These are phyloP conservation scores for Arthrobotrys pseudoclavata DNA, from an alignment of 2,329 filamentous ascomycete species.

Conservation along the genomic window DNA sequence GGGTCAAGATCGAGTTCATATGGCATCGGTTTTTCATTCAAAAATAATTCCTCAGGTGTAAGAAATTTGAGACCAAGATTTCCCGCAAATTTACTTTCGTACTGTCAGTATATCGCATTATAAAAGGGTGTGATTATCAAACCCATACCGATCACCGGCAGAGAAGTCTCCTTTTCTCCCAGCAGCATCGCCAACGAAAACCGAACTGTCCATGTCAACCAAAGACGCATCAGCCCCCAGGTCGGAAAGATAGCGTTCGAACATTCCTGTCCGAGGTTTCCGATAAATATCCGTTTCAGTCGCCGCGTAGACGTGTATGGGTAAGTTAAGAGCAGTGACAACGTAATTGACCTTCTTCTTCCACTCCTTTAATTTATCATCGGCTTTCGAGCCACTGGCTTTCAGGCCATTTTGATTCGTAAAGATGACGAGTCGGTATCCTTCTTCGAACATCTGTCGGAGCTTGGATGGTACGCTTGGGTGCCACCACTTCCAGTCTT, in stretches of 20 bases:
- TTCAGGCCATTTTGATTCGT: slow-evolving; percentile 91
- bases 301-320: slow-evolving; percentile 85
- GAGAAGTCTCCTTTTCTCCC: slow-evolving; percentile 68
- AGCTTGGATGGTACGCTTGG: slow-evolving; percentile 76
- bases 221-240: slow-evolving; percentile 72
- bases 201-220: slow-evolving; percentile 78
- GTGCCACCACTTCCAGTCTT: slow-evolving; percentile 97
- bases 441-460: slow-evolving; percentile 77
- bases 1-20: slow-evolving; percentile 82
- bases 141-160: slow-evolving; percentile 60
- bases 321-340: slow-evolving; percentile 78
- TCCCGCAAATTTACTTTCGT: slow-evolving; percentile 79
- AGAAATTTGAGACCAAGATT: slow-evolving; percentile 85
- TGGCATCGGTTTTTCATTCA: slow-evolving; percentile 75
- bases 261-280: slow-evolving; percentile 92
- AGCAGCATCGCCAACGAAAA: slow-evolving; percentile 92
- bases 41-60: slow-evolving; percentile 94
- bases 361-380: slow-evolving; percentile 80
- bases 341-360: slow-evolving; percentile 72
- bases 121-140: background rate
- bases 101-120: slow-evolving; percentile 37
- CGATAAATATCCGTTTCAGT: slow-evolving; percentile 81
- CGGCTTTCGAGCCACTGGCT: slow-evolving; percentile 77
- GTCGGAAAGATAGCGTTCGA: slow-evolving; percentile 75
- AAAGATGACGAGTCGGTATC: slow-evolving; percentile 81